Percentiles rank a stretch among this genome's conserved stretches.
Conservation (phyloP, 305 asterid species). For the Withania somnifera region DNA sequence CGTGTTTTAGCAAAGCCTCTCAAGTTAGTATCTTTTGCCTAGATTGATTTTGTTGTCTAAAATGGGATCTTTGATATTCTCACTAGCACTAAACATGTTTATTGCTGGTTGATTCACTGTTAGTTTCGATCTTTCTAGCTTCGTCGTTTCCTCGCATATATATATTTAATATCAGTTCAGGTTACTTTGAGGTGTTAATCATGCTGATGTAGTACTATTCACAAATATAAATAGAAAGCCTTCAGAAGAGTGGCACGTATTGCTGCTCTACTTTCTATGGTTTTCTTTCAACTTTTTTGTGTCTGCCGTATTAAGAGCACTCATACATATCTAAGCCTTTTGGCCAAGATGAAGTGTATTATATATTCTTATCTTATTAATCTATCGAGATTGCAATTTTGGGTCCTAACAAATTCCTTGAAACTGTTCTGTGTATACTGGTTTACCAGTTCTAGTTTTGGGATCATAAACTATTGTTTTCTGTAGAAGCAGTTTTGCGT, state of each 20-base stretch:
- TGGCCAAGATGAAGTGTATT: background rate
- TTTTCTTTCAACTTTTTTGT: background rate
- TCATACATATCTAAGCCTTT: background rate
- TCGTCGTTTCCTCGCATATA: background rate
- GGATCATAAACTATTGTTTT: background rate
- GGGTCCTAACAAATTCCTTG: background rate
- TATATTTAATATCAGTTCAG: background rate
- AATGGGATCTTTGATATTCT: background rate
- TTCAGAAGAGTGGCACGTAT: background rate
- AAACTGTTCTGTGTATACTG: background rate
- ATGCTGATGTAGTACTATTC: background rate
- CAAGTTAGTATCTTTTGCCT: constrained; percentile 43
- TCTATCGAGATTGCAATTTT: background rate
- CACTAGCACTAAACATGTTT: background rate
- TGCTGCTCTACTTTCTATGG: background rate
- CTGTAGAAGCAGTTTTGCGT: background rate
- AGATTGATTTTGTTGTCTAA: background rate
- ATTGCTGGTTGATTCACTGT: background rate
- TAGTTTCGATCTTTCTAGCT: background rate
- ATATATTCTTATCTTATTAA: background rate
- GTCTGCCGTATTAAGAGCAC: background rate
- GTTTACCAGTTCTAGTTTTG: background rate
- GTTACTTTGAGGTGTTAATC: background rate
- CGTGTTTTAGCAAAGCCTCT: constrained; percentile 95
- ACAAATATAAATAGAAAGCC: background rate